Conservation (phyloP, 2,329 filamentous ascomycete genomes). For the Arthrobotrys entomopaga region DNA sequence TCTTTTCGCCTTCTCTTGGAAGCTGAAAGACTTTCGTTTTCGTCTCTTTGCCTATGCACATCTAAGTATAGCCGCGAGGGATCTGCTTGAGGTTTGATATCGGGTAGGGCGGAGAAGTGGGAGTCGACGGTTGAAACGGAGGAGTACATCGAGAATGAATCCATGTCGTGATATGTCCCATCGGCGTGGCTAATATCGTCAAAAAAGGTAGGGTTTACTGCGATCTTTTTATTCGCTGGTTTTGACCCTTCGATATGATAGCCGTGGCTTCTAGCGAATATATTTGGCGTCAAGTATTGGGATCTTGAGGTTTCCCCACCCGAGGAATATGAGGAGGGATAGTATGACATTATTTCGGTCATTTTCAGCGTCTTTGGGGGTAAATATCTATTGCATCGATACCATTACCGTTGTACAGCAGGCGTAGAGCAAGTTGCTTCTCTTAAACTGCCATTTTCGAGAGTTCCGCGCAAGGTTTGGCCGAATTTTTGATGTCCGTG, state of each 20-base stretch:
- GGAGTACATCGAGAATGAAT: constrained; percentile 37
- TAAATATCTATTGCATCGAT: neutral
- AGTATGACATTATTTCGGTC: constrained; percentile 49
- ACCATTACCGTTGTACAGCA: neutral
- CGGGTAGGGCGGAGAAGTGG: constrained; percentile 44
- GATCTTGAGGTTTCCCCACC: constrained; percentile 34
- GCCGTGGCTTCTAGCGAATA: constrained; percentile 22
- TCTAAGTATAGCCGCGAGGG: constrained; percentile 51
- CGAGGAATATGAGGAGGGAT: constrained; percentile 33
- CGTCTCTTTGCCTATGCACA: constrained; percentile 35
- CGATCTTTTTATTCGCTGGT: constrained; percentile 32
- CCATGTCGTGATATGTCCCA: constrained; percentile 28
- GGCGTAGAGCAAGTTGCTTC: neutral
- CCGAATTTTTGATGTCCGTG: no score
- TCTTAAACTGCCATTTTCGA: neutral
- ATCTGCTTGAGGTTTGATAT: constrained; percentile 37
- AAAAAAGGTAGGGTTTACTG: constrained; percentile 49
- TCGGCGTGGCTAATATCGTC: constrained; percentile 40
- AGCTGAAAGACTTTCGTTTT: constrained; percentile 34
- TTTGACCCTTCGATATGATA: constrained; percentile 17
- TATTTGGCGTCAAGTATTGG: constrained; percentile 26
- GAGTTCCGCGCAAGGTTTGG: no score
- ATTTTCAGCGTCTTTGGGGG: constrained; percentile 15
- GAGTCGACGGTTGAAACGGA: constrained; percentile 48
- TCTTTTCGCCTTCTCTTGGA: constrained; percentile 35